These are phyloP conservation scores for Apiotrichum siamense DNA, from an alignment of 1,284 basidiomycete genomes.

Conservation along the genomic window DNA sequence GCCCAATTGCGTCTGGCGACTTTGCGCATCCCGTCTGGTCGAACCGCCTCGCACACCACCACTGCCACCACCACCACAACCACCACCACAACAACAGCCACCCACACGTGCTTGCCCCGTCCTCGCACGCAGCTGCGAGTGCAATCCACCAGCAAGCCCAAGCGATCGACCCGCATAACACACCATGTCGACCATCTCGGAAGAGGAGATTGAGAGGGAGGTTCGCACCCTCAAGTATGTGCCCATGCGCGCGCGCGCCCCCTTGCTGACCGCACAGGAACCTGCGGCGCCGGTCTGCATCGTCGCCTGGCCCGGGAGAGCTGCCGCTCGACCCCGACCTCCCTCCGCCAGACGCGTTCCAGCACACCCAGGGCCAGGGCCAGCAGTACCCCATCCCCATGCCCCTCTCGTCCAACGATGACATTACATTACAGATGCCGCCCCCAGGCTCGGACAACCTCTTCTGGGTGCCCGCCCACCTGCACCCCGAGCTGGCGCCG, in stretches of 20 bases:
- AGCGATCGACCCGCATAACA: background rate
- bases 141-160: too few species aligned
- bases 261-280: slow-evolving; percentile 51
- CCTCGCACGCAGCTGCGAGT: too few species aligned
- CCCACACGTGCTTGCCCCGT: too few species aligned
- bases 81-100: too few species aligned
- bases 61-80: too few species aligned
- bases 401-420: slow-evolving; percentile 37
- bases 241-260: background rate
- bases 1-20: too few species aligned
- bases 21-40: too few species aligned
- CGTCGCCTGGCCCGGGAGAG: slow-evolving; percentile 64
- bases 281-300: slow-evolving; percentile 69
- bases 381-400: too few species aligned
- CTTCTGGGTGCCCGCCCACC: slow-evolving; percentile 94
- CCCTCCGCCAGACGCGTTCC: slow-evolving; percentile 49
- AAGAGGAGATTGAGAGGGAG: slow-evolving; percentile 78
- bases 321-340: slow-evolving; percentile 81
- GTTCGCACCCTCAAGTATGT: slow-evolving; percentile 63
- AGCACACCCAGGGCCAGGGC: background rate
- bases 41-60: too few species aligned
- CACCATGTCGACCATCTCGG: slow-evolving; percentile 46
- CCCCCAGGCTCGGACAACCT: slow-evolving; percentile 50
- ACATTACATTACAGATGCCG: slow-evolving; percentile 38
- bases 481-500: slow-evolving; percentile 96